Evolutionary conservation across 1,139 yeast genomes (phyloP).

Genomic region (Lodderomyces theae): DNA sequence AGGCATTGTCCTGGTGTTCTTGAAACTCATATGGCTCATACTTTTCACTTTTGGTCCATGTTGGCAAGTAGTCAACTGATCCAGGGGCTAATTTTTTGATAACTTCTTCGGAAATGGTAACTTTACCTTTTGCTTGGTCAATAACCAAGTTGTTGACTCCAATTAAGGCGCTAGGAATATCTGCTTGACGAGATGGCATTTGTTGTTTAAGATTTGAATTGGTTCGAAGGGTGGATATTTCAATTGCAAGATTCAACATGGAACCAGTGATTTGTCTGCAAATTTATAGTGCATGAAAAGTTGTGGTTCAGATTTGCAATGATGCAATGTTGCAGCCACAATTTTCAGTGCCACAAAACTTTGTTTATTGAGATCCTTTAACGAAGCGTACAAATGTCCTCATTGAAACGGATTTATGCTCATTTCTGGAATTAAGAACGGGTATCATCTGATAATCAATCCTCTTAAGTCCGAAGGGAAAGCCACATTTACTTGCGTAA

Average conservation of each 20-base stretch:
- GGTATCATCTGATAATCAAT: not conserved
- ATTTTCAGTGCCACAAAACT: not conserved
- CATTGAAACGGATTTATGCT: not conserved
- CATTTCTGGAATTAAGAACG: not conserved
- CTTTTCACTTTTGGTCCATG: constrained; percentile 47
- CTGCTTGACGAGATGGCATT: constrained; percentile 16
- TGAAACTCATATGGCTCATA: constrained; percentile 47
- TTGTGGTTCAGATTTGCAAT: constrained; percentile 2
- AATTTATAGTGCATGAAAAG: not conserved
- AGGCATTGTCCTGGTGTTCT: constrained; percentile 53
- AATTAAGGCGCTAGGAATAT: constrained; percentile 11
- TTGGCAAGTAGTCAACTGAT: constrained; percentile 45
- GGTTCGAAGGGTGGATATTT: not conserved
- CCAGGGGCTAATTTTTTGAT: constrained; percentile 17
- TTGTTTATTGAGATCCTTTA: too few species aligned
- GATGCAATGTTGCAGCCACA: not conserved
- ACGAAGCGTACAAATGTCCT: too few species aligned
- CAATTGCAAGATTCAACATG: not conserved
- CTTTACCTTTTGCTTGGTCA: constrained; percentile 18
- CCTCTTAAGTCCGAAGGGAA: not conserved
- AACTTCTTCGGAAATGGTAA: constrained; percentile 21
- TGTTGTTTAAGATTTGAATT: not conserved
- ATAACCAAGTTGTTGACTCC: constrained; percentile 15
- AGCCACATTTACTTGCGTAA: not conserved
- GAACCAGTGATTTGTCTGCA: not conserved